A percentile compares a stretch with the other conserved stretches of the same genome.
Conservation (phyloP, 1,284 basidiomycete species). For the Ceratobasidium sp. region DNA sequence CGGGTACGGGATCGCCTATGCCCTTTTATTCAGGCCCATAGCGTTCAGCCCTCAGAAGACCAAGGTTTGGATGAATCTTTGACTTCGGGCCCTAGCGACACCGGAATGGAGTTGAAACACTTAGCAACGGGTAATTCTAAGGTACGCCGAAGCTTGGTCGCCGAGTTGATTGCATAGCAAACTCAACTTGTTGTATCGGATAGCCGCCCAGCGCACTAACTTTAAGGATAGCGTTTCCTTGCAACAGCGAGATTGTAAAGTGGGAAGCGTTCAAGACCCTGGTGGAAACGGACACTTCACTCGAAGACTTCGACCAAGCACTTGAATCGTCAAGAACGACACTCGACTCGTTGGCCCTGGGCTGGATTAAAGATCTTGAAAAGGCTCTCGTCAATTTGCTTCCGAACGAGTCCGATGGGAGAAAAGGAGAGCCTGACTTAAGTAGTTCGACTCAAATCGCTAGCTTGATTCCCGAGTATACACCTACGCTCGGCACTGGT, state of each 20-base stretch:
- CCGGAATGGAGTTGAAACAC: background rate
- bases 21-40: conserved; percentile 4
- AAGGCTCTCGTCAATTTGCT: background rate
- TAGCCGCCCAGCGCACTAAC: background rate
- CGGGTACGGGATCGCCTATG: background rate
- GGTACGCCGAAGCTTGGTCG: background rate
- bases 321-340: background rate
- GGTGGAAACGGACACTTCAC: background rate
- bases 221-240: conserved; percentile 11
- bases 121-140: too few relatives aligned
- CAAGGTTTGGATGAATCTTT: background rate
- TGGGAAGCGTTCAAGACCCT: conserved; percentile 20
- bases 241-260: background rate
- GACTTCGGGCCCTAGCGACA: background rate
- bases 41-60: background rate
- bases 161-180: too few relatives aligned
- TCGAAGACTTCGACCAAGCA: background rate
- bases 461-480: background rate
- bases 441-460: background rate
- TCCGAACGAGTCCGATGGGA: background rate
- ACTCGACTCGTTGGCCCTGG: background rate
- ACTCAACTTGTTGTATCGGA: too few relatives aligned
- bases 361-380: conserved; percentile 20
- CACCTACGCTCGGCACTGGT: background rate
- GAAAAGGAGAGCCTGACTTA: background rate